Evolutionary conservation across 768 basidiomycete genomes (phyloP), one percentile per base, ranked within the genome.

Genomic region (Sarcomyxa edulis): DNA sequence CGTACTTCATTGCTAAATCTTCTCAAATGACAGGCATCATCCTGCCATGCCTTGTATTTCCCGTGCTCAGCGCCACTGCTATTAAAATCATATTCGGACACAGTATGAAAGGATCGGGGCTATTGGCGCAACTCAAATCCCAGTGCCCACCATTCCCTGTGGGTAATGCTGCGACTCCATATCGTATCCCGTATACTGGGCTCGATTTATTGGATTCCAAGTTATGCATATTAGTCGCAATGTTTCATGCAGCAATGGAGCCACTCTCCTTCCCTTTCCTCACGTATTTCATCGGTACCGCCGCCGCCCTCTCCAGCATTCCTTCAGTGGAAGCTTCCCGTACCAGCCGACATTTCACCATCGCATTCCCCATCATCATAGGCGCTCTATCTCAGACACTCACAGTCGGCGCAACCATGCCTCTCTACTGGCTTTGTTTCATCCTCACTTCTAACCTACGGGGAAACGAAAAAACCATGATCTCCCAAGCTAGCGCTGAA

Each of bases 401-500:
- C 12, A 61, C 71, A n/a, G 48, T 71, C 41, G 76, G 65, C 11
- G 52, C 65, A 25, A 54, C 62, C 32, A 58, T 68, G 32, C 69
- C 76, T 10, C 20, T 77, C 2, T 80, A 76, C 41, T 69, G 66
- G 61, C 53, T 74, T 22, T 38, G 59, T 24, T 69, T 73, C 54
- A 58, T 73, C 42, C 39, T 70, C 25, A 62, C 64, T 0, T 64
- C 65, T 5, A 53, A 63, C 2, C 14, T 42, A 14, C 43, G 45
- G 7, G 35, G 26, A n/a, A 29, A 27, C 16, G 22, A 14, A 22
- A 39, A 46, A 36, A 42, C 42, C 10, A 48, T 39, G 19, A 51
- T 72, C n/a, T 63, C 66, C 9, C 63, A 69, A 44, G 66, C 57
- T 9, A 66, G 74, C 29, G 74, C 68, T 4, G 69, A 78, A 50